These are phyloP conservation scores for Curvularia lunata DNA, from an alignment of 2,329 filamentous ascomycete species.

Conservation along the genomic window DNA sequence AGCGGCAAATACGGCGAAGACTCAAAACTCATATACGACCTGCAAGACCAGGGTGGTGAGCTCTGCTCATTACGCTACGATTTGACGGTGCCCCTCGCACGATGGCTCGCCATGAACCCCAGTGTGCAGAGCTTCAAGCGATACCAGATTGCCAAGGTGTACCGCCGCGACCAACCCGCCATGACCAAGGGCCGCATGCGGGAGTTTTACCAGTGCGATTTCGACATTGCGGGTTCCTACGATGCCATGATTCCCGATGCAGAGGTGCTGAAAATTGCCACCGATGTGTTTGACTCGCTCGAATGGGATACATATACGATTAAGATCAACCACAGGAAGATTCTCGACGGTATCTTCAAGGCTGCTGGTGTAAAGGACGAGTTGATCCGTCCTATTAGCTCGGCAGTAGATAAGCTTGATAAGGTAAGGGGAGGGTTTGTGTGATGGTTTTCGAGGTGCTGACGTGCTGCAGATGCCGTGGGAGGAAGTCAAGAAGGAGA, in stretches of 20 bases:
- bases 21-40: conserved; percentile 88
- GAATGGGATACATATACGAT: conserved; percentile 81
- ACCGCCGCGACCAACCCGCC: conserved; percentile 75
- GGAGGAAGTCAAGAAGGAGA: conserved; percentile 88
- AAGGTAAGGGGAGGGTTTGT: conserved; percentile 61
- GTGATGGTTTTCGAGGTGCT: conserved; percentile 9
- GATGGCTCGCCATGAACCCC: conserved; percentile 91
- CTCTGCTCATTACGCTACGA: conserved; percentile 85
- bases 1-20: conserved; percentile 92
- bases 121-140: conserved; percentile 84
- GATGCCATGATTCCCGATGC: conserved; percentile 93
- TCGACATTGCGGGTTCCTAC: conserved; percentile 85
- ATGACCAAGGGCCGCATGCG: conserved; percentile 92
- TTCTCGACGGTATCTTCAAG: conserved; percentile 89
- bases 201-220: conserved; percentile 97
- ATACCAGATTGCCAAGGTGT: conserved; percentile 95
- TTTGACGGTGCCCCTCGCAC: conserved; percentile 86
- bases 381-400: conserved; percentile 87
- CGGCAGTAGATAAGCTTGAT: conserved; percentile 94
- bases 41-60: conserved; percentile 87
- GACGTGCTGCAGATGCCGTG: conserved; percentile 63
- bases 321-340: conserved; percentile 94
- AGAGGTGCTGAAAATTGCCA: conserved; percentile 82
- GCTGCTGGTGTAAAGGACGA: conserved; percentile 87
- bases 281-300: conserved; percentile 83